phyloP scores from a whole-genome alignment of 2,329 filamentous ascomycete species.

The Herpotrichia juniperi region DNA sequence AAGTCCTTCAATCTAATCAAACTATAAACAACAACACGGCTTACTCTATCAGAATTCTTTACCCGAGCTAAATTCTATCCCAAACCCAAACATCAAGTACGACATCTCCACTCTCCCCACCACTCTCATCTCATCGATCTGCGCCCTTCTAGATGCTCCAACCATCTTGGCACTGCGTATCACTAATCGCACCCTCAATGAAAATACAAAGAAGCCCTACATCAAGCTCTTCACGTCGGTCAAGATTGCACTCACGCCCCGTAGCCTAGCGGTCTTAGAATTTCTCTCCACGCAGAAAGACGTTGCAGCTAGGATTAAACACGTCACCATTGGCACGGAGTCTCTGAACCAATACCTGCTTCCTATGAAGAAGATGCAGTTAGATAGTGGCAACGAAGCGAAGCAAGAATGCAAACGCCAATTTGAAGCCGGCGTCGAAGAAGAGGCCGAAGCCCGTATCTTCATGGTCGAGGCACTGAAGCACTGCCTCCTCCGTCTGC shows the following conservation, averaged over 20 bases:
- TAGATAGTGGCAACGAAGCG: background rate
- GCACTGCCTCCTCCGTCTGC: background rate
- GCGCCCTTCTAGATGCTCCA: background rate
- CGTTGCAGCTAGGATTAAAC: constrained; percentile 7
- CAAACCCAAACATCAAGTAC: background rate
- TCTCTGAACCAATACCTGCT: constrained; percentile 5
- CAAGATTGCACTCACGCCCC: constrained; percentile 1
- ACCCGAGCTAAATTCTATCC: too few species aligned
- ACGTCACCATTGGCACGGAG: constrained; percentile 12
- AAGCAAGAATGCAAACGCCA: background rate
- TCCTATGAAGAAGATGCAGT: background rate
- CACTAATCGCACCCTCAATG: background rate
- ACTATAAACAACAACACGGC: background rate
- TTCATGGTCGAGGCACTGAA: background rate
- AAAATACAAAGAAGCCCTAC: background rate
- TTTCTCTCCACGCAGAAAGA: background rate
- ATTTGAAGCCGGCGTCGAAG: background rate
- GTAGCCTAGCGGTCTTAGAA: constrained; percentile 3
- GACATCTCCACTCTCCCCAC: background rate
- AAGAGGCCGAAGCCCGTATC: background rate
- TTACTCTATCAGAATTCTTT: too few species aligned
- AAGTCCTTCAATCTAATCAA: background rate
- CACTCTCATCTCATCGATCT: background rate
- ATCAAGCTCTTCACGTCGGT: background rate
- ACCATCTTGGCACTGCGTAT: background rate